Evolutionary conservation across 2,329 filamentous ascomycete species (phyloP).

Genomic region (Cladobotryum mycophilum): DNA sequence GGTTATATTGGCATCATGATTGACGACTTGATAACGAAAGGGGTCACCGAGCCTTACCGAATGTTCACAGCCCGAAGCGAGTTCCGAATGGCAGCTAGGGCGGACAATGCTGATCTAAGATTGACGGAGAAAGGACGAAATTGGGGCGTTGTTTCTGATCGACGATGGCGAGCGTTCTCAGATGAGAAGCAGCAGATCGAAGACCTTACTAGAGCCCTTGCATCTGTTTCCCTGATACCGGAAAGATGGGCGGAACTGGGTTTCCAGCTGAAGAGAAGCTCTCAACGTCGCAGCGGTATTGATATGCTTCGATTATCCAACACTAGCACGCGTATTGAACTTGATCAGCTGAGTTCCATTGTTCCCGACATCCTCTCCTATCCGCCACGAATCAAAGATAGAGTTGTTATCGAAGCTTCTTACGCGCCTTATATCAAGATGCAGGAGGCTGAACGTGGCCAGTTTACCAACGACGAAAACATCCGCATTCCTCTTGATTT

Average conservation of each 20-base stretch:
- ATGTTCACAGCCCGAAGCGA: constrained; percentile 98
- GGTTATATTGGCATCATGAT: constrained; percentile 99
- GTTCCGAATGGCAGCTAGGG: constrained; percentile 84
- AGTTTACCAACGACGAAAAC: constrained; percentile 70
- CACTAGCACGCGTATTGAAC: constrained; percentile 35
- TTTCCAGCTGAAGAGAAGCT: constrained; percentile 62
- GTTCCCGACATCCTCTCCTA: constrained; percentile 54
- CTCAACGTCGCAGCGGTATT: constrained; percentile 62
- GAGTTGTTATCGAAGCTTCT: constrained; percentile 73
- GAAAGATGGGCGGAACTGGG: constrained; percentile 64
- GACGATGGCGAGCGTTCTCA: constrained; percentile 66
- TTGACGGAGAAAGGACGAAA: constrained; percentile 72
- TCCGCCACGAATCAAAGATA: constrained; percentile 52
- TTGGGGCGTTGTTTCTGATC: constrained; percentile 72
- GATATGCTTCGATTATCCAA: constrained; percentile 69
- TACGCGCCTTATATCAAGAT: constrained; percentile 82
- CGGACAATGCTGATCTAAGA: constrained; percentile 88
- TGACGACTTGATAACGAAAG: constrained; percentile 93
- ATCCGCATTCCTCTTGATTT: constrained; percentile 66
- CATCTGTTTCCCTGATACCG: constrained; percentile 50
- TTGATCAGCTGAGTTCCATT: constrained; percentile 50
- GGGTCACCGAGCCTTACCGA: constrained; percentile 91
- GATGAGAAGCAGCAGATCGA: constrained; percentile 62
- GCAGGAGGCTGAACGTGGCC: constrained; percentile 60
- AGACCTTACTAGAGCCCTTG: constrained; percentile 57